phyloP scores from a whole-genome alignment of 1,139 yeast genomes.

The Pichia sp. region DNA sequence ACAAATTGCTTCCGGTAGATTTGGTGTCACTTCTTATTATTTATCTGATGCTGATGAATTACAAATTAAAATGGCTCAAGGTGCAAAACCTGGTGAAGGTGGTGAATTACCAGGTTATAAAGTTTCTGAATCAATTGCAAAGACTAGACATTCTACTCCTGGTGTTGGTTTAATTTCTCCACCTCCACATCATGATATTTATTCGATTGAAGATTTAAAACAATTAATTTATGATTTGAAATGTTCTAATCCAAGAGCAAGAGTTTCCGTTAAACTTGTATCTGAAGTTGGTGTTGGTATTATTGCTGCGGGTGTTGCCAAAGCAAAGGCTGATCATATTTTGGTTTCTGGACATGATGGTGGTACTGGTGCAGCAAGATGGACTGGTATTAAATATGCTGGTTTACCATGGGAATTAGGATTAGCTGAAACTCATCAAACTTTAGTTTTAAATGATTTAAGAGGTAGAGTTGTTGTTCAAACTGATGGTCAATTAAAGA shows the following conservation, averaged over 20 bases:
- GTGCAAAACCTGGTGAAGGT: constrained; percentile 99
- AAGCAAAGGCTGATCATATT: constrained; percentile 96
- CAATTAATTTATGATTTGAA: constrained; percentile 94
- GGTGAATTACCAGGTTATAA: constrained; percentile 97
- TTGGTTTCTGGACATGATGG: constrained; percentile 97
- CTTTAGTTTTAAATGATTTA: constrained; percentile 88
- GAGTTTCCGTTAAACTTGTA: constrained; percentile 92
- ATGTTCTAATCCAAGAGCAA: constrained; percentile 95
- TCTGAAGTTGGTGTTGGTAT: constrained; percentile 99
- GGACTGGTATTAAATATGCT: constrained; percentile 95
- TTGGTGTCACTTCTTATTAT: constrained; percentile 94
- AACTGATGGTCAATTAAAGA: constrained; percentile 95
- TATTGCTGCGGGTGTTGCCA: constrained; percentile 98
- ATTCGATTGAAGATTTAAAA: constrained; percentile 95
- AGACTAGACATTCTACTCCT: constrained; percentile 93
- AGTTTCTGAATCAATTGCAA: constrained; percentile 82
- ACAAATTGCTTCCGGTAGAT: constrained; percentile 97
- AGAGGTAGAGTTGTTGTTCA: constrained; percentile 94
- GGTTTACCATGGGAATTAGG: constrained; percentile 99
- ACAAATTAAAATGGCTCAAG: constrained; percentile 98
- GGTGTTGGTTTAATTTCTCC: constrained; percentile 97
- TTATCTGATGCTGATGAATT: constrained; percentile 95
- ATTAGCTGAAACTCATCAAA: constrained; percentile 96
- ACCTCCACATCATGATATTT: constrained; percentile 97
- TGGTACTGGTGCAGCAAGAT: constrained; percentile 99